Evolutionary conservation across 2,329 filamentous ascomycete species (phyloP), one percentile per base, ranked within the genome.

Genomic region (Zalaria sp.): DNA sequence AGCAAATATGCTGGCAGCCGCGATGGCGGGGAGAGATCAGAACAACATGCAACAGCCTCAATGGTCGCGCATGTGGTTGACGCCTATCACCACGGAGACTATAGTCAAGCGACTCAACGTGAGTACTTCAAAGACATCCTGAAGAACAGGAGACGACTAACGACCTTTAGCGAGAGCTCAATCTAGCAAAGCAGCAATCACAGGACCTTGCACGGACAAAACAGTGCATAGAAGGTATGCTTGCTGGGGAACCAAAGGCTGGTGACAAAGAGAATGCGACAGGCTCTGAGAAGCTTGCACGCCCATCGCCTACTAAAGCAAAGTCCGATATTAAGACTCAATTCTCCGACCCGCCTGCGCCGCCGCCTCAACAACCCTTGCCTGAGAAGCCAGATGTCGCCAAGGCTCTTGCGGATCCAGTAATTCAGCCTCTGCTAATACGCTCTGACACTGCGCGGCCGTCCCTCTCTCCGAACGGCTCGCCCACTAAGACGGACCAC

Each of bases 281-380:
- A 11, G 64, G 64, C 45, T 65, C 63, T 25, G 51, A 66, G 51
- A 48, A 64, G 64, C 39, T 59, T 45, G 39, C 66, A 49, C 59
- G 54, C 46, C 53, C 64, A 46, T 61, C 64, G 7, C 66, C 67
- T 4, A 57, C 63, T 37, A 81, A 85, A 49, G 65, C 77, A 18
- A 79, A 85, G 49, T 63, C 77, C 8, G 87, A 94, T 54, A 68
- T 79, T 34, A 89, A 91, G 53, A 76, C 83, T 4, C 76, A 87
- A 40, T 96, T 95, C 58, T 91, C 85, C 1, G 88, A 95, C 44
- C 89, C 89, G 39, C 89, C 89, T 3, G 89, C 88, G 25, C 89
- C 89, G 5, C 89, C 89, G 26, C 89, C 89, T 27, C 87, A 93
- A 51, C 88, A 93, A 52, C 89, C 89, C 9, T 68, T 96, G 4